Conservation (phyloP, 2,329 filamentous ascomycete species). For the Zasmidium cellare region DNA sequence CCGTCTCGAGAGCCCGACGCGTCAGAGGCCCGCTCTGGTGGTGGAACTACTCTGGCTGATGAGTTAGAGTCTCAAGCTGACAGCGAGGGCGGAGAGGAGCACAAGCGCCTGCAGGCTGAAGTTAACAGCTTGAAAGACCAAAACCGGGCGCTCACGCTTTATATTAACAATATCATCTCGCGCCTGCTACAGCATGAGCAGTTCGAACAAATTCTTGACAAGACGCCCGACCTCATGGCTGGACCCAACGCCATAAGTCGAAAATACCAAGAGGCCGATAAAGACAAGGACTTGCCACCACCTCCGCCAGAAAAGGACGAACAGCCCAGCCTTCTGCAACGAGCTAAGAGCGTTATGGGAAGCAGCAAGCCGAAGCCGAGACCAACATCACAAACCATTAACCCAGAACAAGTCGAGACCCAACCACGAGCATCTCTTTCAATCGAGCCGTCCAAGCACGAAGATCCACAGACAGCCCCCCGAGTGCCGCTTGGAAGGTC, state of each 20-base stretch:
- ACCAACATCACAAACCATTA: slow-evolving; percentile 35
- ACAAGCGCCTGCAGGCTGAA: slow-evolving; percentile 72
- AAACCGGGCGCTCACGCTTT: slow-evolving; percentile 94
- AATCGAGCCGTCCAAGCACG: slow-evolving; percentile 31
- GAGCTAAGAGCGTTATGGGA: slow-evolving; percentile 62
- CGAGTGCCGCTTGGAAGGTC: slow-evolving; percentile 68
- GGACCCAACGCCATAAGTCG: slow-evolving; percentile 33
- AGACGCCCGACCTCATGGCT: slow-evolving; percentile 65
- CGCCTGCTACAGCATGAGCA: slow-evolving; percentile 90
- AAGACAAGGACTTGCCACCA: slow-evolving; percentile 82
- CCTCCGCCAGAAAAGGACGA: slow-evolving; percentile 63
- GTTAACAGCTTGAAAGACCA: slow-evolving; percentile 80
- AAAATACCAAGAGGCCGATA: slow-evolving; percentile 38
- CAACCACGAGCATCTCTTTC: slow-evolving; percentile 21
- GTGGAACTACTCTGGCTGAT: slow-evolving; percentile 73
- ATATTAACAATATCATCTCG: slow-evolving; percentile 99
- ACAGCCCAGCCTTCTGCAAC: slow-evolving; percentile 54
- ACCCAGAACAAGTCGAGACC: slow-evolving; percentile 8
- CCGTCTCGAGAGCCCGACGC: slow-evolving; percentile 36
- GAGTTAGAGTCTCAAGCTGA: slow-evolving; percentile 72
- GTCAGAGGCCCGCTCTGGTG: slow-evolving; percentile 4
- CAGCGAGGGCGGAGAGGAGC: slow-evolving; percentile 59
- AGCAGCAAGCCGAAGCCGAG: slow-evolving; percentile 31
- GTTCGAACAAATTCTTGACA: slow-evolving; percentile 89
- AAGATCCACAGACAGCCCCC: slow-evolving; percentile 72